These are phyloP conservation scores for Colletotrichum trifolii DNA, from an alignment of 2,329 filamentous ascomycete species.

Conservation along the genomic window DNA sequence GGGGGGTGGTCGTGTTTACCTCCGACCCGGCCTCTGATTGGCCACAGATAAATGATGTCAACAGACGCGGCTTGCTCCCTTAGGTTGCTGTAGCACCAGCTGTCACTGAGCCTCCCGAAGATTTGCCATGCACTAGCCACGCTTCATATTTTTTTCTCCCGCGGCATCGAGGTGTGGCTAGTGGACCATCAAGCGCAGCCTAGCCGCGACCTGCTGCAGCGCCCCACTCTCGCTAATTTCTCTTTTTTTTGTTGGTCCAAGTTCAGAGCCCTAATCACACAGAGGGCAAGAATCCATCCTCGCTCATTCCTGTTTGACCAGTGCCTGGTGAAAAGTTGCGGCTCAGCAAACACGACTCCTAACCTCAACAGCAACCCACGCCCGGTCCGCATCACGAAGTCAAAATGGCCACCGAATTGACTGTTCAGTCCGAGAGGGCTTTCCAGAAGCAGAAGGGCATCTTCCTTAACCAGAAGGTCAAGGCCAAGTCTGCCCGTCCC, in stretches of 20 bases:
- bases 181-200: too few relatives aligned
- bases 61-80: slow-evolving; percentile 20
- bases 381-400: slow-evolving; percentile 38
- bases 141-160: neutral
- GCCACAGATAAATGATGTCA: slow-evolving; percentile 21
- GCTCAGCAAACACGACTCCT: slow-evolving; percentile 31
- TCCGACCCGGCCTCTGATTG: slow-evolving; percentile 22
- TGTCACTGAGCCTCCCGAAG: slow-evolving; percentile 13
- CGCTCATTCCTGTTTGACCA: slow-evolving; percentile 5
- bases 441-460: slow-evolving; percentile 99
- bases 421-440: slow-evolving; percentile 99
- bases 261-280: neutral
- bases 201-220: too few relatives aligned
- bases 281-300: neutral
- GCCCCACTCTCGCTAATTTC: too few relatives aligned
- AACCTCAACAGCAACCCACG: slow-evolving; percentile 37
- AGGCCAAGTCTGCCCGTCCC: slow-evolving; percentile 83
- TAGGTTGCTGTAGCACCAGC: slow-evolving; percentile 32
- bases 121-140: neutral
- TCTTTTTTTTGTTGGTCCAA: too few relatives aligned
- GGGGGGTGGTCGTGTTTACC: slow-evolving; percentile 32
- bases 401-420: slow-evolving; percentile 96
- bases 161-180: neutral
- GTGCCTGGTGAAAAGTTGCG: slow-evolving; percentile 29
- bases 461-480: slow-evolving; percentile 97